phyloP scores from a whole-genome alignment of 257 asterid genomes.

The Echites panduratus region DNA sequence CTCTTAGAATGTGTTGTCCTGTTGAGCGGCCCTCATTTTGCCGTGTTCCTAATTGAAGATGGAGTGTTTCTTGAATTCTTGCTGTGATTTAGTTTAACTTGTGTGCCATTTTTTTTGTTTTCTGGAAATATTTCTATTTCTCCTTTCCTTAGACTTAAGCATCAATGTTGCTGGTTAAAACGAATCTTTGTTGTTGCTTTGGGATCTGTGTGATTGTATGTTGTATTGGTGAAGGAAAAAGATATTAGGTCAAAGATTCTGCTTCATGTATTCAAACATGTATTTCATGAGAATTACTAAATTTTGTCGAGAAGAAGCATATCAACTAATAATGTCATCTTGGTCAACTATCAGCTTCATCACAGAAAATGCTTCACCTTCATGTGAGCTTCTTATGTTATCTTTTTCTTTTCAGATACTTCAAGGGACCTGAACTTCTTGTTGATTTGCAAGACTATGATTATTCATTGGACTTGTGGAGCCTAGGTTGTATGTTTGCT shows the following conservation, averaged over 20 bases:
- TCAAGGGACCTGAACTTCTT: constrained; percentile 84
- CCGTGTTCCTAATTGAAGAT: neutral
- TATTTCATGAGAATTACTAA: neutral
- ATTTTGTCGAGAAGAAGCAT: neutral
- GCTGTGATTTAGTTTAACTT: neutral
- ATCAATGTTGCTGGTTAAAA: neutral
- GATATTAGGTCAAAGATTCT: neutral
- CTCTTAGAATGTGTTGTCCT: neutral
- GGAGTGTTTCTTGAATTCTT: neutral
- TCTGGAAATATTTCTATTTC: neutral
- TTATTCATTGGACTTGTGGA: constrained; percentile 86
- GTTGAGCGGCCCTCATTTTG: neutral
- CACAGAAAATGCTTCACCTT: too few relatives aligned
- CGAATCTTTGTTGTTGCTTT: neutral
- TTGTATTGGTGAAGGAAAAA: neutral
- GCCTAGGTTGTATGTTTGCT: constrained; percentile 86
- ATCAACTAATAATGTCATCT: neutral
- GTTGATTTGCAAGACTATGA: constrained; percentile 98
- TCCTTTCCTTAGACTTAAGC: neutral
- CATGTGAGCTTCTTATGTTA: neutral
- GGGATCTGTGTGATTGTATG: neutral
- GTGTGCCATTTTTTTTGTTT: neutral
- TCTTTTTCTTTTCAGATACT: constrained; percentile 22
- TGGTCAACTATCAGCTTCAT: neutral
- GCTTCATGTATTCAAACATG: neutral